Evolutionary conservation across 208 protist species (phyloP).

Genomic region (Crithidia fasciculata): DNA sequence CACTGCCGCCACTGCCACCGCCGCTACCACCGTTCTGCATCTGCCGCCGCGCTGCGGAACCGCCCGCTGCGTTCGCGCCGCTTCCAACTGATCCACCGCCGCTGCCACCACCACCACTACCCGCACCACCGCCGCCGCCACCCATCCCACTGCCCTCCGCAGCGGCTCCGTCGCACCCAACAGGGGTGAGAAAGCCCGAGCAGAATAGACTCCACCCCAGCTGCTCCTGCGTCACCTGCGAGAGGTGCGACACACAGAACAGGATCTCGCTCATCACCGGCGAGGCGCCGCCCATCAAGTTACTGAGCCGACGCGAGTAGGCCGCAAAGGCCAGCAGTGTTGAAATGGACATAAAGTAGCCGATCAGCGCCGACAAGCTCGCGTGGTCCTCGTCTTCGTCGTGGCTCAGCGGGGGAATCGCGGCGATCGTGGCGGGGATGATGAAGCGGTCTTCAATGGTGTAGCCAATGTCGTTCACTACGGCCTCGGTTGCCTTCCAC

Average conservation of each 20-base stretch:
- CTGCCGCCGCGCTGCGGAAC: constrained; percentile 14
- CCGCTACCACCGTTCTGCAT: not conserved
- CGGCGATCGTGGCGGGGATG: constrained; percentile 16
- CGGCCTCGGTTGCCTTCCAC: not conserved
- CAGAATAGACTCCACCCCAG: constrained; percentile 37
- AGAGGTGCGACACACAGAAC: constrained; percentile 29
- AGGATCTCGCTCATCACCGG: constrained; percentile 38
- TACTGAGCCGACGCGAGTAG: constrained; percentile 25
- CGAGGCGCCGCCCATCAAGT: constrained; percentile 33
- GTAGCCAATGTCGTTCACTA: constrained; percentile 11
- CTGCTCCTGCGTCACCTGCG: constrained; percentile 39
- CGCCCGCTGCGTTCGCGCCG: not conserved
- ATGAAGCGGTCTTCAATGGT: constrained; percentile 33
- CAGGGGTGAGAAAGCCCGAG: constrained; percentile 19
- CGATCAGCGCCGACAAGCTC: constrained; percentile 11
- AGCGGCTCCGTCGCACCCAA: constrained; percentile 10
- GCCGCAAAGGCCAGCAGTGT: constrained; percentile 16
- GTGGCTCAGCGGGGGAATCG: not conserved
- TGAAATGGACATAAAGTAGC: constrained; percentile 18
- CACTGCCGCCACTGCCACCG: not conserved
- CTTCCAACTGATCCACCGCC: not conserved
- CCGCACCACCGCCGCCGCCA: not conserved
- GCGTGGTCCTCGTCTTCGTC: not conserved
- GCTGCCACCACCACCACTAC: not conserved
- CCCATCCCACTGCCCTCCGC: not conserved